phyloP scores from a whole-genome alignment of 2,329 filamentous ascomycete genomes.

The Xylaria polymorpha region DNA sequence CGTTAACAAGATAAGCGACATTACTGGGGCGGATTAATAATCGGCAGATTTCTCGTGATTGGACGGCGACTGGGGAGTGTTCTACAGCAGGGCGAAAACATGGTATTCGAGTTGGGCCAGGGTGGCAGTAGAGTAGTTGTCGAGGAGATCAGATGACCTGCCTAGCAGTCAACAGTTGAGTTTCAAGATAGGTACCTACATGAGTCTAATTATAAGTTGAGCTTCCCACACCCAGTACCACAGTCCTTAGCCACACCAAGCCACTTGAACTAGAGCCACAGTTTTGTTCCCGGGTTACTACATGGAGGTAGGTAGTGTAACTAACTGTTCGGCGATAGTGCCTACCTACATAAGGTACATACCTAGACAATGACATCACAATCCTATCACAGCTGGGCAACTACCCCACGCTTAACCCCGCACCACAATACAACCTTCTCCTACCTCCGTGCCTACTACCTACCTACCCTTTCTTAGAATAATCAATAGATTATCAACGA shows the following conservation, averaged over 20 bases:
- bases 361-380: slow-evolving; percentile 26
- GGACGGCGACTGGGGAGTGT: slow-evolving; percentile 8
- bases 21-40: slow-evolving; percentile 14
- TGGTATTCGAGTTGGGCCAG: neutral
- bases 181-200: neutral
- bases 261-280: slow-evolving; percentile 1
- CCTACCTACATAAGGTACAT: too few relatives aligned
- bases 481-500: neutral
- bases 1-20: slow-evolving; percentile 26
- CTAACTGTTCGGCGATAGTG: too few relatives aligned
- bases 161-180: slow-evolving; percentile 1
- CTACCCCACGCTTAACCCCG: slow-evolving; percentile 15
- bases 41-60: slow-evolving; percentile 15
- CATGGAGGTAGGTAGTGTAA: too few relatives aligned
- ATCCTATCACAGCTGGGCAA: neutral
- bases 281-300: neutral
- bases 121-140: neutral
- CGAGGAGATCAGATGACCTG: slow-evolving; percentile 2
- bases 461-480: neutral
- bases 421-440: neutral
- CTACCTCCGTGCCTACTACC: neutral
- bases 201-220: slow-evolving; percentile 2
- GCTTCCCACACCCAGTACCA: neutral
- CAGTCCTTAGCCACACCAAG: slow-evolving; percentile 3
- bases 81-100: slow-evolving; percentile 3